Evolutionary conservation across 257 asterid genomes (phyloP).

Genomic region (Perilla frutescens): DNA sequence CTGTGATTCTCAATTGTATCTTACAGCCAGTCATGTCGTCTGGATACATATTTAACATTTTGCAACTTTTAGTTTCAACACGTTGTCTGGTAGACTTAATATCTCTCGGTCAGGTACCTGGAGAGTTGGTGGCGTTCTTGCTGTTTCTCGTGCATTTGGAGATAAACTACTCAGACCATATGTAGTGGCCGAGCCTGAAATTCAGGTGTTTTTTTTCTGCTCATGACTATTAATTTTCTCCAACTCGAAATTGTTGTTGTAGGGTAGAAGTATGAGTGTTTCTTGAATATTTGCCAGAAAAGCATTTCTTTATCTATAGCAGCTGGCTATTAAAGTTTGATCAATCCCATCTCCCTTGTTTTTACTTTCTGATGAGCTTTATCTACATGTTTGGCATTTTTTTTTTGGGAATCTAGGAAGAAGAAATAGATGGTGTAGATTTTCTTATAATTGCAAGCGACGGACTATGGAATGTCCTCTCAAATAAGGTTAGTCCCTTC

Average conservation of each 20-base stretch:
- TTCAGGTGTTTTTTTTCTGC: constrained; percentile 51
- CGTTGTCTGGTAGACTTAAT: background rate
- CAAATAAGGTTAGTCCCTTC: constrained; percentile 62
- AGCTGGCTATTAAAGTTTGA: background rate
- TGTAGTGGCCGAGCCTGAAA: constrained; percentile 79
- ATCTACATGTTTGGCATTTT: background rate
- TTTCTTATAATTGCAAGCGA: constrained; percentile 81
- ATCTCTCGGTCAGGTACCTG: constrained; percentile 61
- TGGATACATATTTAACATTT: background rate
- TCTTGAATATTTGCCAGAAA: background rate
- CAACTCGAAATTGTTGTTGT: background rate
- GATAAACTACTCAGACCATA: constrained; percentile 73
- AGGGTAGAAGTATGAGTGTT: background rate
- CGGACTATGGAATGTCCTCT: constrained; percentile 83
- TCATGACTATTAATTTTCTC: constrained; percentile 3
- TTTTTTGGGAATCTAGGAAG: constrained; percentile 51
- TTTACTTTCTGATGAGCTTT: background rate
- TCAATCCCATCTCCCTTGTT: constrained; percentile 6
- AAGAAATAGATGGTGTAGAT: constrained; percentile 67
- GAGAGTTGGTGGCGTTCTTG: constrained; percentile 92
- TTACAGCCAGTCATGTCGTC: background rate
- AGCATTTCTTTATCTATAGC: constrained; percentile 19
- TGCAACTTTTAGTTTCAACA: background rate
- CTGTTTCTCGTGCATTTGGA: constrained; percentile 92
- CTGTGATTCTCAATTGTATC: background rate